Conservation (phyloP, 139 green algal species). For the Picochlorum sp. region DNA sequence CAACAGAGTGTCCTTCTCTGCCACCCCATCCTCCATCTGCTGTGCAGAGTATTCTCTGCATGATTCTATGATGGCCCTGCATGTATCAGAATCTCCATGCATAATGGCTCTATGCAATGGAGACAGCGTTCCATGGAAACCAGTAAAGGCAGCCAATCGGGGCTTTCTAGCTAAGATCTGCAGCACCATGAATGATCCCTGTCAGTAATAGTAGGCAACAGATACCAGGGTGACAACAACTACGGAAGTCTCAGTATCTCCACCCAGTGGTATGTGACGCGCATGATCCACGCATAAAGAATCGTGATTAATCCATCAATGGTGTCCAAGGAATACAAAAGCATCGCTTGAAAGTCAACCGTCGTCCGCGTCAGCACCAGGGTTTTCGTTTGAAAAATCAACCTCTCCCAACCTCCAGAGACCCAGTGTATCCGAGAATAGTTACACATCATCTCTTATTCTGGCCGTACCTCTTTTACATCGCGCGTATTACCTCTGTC, state of each 20-base stretch:
- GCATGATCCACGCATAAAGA: no score
- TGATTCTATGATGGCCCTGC: slow-evolving; percentile 22
- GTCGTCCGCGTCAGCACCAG: slow-evolving; percentile 3
- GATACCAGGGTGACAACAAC: no score
- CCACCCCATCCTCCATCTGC: background rate
- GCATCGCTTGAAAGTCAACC: background rate
- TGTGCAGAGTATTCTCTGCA: slow-evolving; percentile 7
- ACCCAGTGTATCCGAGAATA: background rate
- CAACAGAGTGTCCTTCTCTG: background rate
- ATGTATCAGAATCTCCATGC: slow-evolving; percentile 12
- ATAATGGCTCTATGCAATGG: slow-evolving; percentile 23
- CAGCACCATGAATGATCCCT: background rate
- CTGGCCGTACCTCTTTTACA: slow-evolving; percentile 9
- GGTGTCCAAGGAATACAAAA: no score
- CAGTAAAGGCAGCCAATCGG: slow-evolving; percentile 22
- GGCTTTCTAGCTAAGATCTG: slow-evolving; percentile 13
- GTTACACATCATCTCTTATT: no score
- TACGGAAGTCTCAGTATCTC: no score
- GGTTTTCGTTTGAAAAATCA: no score
- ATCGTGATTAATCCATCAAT: no score
- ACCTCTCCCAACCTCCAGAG: background rate
- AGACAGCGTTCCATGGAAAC: slow-evolving; percentile 19
- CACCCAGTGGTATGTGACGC: no score
- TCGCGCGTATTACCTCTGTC: background rate
- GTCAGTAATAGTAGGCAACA: background rate